Base-by-base conservation (phyloP, 805 yeast species). In the Cyberlindnera mississippiensis region DNA sequence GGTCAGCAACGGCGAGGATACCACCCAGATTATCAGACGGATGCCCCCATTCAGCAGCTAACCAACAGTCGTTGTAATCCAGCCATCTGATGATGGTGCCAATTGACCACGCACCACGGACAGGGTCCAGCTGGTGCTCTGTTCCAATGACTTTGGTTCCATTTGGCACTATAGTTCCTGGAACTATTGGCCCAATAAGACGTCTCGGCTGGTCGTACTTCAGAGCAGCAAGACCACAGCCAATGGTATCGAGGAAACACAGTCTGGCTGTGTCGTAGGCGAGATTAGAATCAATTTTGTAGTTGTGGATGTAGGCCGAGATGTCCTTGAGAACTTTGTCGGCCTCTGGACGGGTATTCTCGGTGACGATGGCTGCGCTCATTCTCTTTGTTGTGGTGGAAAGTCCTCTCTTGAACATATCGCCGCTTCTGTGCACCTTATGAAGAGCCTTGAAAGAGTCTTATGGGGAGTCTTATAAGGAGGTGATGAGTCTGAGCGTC, bases 1-100 rank as follows among this genome's bases (percentile, higher is more conserved):
- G 68, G 58, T 77, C 82, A 26, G 81, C 73, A 27, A 78, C 77
- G 2, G 82, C 78, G 12, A 77, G 57, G 44, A 77, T 75, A 38
- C 79, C 78, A 35, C 82, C 82, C 38, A 77, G 52, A 57, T 77
- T 77, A 53, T 77, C 83, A 26, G 79, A 72, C 18, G 82, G 83
- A 57, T 77, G 83, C 4, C 83, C 83, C 82, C 83, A 77, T 57
- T 78, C 82, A n/a, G 80, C 81, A 37, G 82, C 83, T 31, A 77
- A 60, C 82, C 82, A 77, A 59, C 82, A 77, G 55, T 77, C 82
- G 48, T 77, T 77, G 63, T 69, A 77, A 50, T 77, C 83, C 42
- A 77, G 60, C 82, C 82, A 77, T 44, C 83, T 67, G 51, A 77
- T 74, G 44, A 71, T 58, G 16, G 80, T 71, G 9, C 82, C 82